Percentiles rank a stretch among this genome's conserved stretches.
phyloP scores from a whole-genome alignment of 176 grass and related monocot species.

The Bromus sterilis region DNA sequence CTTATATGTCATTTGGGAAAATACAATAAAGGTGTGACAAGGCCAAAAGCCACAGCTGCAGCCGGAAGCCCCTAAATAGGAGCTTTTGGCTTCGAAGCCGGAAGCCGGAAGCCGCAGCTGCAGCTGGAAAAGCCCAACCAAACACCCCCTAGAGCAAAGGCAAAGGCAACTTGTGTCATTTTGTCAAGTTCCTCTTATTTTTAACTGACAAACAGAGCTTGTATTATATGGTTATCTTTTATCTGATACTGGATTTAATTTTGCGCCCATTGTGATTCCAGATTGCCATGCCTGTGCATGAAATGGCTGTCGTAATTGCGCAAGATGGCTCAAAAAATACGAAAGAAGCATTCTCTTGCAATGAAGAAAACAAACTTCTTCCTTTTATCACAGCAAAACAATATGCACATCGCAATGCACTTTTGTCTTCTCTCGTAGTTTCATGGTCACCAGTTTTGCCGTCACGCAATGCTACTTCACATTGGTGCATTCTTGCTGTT shows the following conservation, averaged over 20 bases:
- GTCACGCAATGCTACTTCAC: conserved; percentile 24
- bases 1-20: too few species aligned
- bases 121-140: too few species aligned
- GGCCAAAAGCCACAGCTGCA: too few species aligned
- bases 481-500: conserved; percentile 65
- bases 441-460: conserved; percentile 70
- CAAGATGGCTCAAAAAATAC: conserved; percentile 24
- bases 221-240: neutral
- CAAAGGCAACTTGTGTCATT: neutral
- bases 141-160: neutral
- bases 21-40: too few species aligned
- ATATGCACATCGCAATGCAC: conserved; percentile 55
- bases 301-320: conserved; percentile 4
- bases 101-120: too few species aligned
- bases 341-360: conserved; percentile 14
- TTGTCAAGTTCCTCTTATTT: neutral
- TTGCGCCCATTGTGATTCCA: neutral
- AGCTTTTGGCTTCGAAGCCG: too few species aligned
- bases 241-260: neutral
- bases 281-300: conserved; percentile 5
- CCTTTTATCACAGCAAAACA: conserved; percentile 63
- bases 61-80: too few species aligned
- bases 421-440: conserved; percentile 56
- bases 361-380: conserved; percentile 27
- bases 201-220: neutral